Evolutionary conservation across 1,284 basidiomycete genomes (phyloP), one percentile per base, ranked within the genome.

Genomic region (Trichosporon ovoides): DNA sequence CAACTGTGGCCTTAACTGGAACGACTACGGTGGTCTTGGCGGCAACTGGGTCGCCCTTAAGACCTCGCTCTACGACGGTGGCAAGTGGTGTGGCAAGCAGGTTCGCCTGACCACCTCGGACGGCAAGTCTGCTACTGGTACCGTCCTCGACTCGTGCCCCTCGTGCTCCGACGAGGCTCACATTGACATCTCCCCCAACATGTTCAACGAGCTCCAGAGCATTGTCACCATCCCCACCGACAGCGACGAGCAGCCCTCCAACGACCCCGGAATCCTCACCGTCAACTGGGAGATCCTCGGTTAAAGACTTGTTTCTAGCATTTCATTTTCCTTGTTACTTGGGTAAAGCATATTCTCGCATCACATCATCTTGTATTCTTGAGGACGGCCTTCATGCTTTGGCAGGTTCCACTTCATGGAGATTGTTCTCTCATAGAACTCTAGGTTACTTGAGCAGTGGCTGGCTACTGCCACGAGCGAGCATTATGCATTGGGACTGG

Each of bases 141-240:
- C 79, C 20, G 80, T 93, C 66, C 86, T 82, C 60, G 91, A 94
- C 68, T 85, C 81, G 22, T 95, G 92, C 82, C 91, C 91, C n/a
- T 85, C 85, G 9, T 97, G 93, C 80, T 54, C 36, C 56, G 61
- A 63, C 58, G 53, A 55, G 35, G 80, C 86, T 73, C 87, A 85
- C 24, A 65, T 97, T 69, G 93, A 97, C 74, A 82, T 96, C 59
- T 91, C 89, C 12, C 63, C 73, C n/a, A 84, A 70, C 52, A 86
- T 89, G 24, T 96, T 96, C 82, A 48, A 48, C 43, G 22, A 48
- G 11, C 43, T 48, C 24, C 57, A 79, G 46, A 66, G 72, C 16
- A 83, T 94, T 57, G 85, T 83, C 35, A 67, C 16, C 33, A 19
- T 24, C 38, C 22, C 19, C 22, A 38, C 38, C 7, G 22, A 36